Percentiles rank a stretch among this genome's conserved stretches.
Conservation (phyloP, 352 stramenopile species). For the Globisporangium middletonii region DNA sequence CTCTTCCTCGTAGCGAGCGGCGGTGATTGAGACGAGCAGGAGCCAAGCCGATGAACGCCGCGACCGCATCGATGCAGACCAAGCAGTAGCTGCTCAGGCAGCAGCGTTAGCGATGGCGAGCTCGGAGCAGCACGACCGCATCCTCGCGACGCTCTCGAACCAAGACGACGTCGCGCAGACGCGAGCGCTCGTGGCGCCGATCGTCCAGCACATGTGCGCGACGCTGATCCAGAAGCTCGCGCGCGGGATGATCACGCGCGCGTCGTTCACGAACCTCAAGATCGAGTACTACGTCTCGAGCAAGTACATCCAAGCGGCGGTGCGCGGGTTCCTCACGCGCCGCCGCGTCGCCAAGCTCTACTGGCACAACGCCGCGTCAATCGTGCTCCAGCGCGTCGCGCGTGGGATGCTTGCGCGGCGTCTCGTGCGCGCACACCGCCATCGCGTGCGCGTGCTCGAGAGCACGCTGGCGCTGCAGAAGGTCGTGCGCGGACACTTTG, state of each 20-base stretch:
- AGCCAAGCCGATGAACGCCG: background rate
- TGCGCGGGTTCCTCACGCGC: slow-evolving; percentile 62
- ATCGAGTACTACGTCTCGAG: slow-evolving; percentile 68
- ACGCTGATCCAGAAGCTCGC: slow-evolving; percentile 74
- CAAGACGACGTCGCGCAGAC: slow-evolving; percentile 17
- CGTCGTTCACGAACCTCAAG: slow-evolving; percentile 43
- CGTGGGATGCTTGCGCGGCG: slow-evolving; percentile 49
- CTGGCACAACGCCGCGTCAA: slow-evolving; percentile 46
- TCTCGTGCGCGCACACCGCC: slow-evolving; percentile 19
- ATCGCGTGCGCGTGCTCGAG: slow-evolving; percentile 12
- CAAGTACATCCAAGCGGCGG: slow-evolving; percentile 68
- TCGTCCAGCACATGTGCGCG: slow-evolving; percentile 66
- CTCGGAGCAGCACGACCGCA: background rate
- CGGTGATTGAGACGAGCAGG: slow-evolving; percentile 8
- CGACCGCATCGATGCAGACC: background rate
- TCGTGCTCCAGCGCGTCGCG: slow-evolving; percentile 49
- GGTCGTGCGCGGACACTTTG: slow-evolving; percentile 43
- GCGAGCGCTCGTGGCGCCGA: slow-evolving; percentile 16
- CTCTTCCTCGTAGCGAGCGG: slow-evolving; percentile 4
- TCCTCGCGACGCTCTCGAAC: slow-evolving; percentile 8
- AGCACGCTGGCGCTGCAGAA: slow-evolving; percentile 45
- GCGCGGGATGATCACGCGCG: slow-evolving; percentile 62
- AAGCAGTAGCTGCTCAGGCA: background rate
- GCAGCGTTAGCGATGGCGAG: background rate
- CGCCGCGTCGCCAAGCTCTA: slow-evolving; percentile 61